Evolutionary conservation across 345 rosid species (phyloP).

Genomic region (Dovyalis caffra): DNA sequence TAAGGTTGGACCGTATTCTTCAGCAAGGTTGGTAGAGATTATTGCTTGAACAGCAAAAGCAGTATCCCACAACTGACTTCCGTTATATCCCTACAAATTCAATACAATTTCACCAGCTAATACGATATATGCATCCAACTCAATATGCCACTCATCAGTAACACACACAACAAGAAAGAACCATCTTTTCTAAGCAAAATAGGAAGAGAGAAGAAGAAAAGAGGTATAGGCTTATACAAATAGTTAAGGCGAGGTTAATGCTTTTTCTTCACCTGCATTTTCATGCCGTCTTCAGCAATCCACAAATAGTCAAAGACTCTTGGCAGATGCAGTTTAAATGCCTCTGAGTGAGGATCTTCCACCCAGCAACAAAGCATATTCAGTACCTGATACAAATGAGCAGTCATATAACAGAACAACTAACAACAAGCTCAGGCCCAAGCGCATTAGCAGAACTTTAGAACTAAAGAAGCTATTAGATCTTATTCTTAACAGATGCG

Average conservation of each 20-base stretch:
- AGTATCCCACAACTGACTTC: conserved; percentile 93
- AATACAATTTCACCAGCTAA: conserved; percentile 47
- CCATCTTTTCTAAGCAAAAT: neutral
- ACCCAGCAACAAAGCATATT: conserved; percentile 97
- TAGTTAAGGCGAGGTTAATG: neutral
- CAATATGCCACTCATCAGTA: neutral
- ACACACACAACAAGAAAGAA: no score
- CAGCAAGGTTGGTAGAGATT: conserved; percentile 59
- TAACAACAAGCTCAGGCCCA: neutral
- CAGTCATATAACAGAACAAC: neutral
- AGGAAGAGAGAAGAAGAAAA: neutral
- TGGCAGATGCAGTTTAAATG: conserved; percentile 80
- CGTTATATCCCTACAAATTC: conserved; percentile 88
- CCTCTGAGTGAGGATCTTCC: conserved; percentile 82
- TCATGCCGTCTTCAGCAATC: conserved; percentile 99
- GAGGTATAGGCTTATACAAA: neutral
- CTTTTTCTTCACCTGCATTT: conserved; percentile 64
- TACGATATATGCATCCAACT: conserved; percentile 5
- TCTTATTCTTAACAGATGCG: neutral
- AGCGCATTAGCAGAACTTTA: neutral
- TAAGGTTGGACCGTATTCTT: conserved; percentile 67
- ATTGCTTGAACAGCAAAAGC: conserved; percentile 78
- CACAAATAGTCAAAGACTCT: conserved; percentile 76
- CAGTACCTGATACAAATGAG: conserved; percentile 54
- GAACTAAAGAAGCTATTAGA: neutral